Conservation (phyloP, 306 rosid genomes). For the Biancaea sappan region DNA sequence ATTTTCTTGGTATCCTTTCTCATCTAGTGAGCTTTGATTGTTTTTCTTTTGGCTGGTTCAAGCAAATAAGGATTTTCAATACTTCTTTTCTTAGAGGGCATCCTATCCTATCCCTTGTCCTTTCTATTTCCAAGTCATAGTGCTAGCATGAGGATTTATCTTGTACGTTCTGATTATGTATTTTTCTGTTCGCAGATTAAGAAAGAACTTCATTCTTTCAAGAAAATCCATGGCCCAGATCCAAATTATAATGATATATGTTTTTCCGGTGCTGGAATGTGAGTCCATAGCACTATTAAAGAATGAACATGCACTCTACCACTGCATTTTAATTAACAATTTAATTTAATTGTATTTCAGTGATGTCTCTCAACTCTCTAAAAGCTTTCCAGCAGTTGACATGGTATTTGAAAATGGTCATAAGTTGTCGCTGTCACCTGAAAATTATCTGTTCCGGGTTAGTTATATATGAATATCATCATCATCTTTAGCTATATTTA, state of each 20-base stretch:
- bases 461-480: constrained; percentile 29
- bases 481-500: constrained; percentile 28
- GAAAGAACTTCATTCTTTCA: constrained; percentile 69
- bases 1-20: neutral
- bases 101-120: neutral
- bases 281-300: constrained; percentile 32
- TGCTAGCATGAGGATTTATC: constrained; percentile 6
- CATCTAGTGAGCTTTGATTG: neutral
- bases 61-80: constrained; percentile 16
- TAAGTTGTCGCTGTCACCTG: constrained; percentile 80
- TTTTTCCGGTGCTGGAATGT: constrained; percentile 90
- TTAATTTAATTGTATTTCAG: constrained; percentile 51
- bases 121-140: constrained; percentile 15
- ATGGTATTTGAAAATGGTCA: constrained; percentile 83
- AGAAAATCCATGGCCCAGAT: constrained; percentile 81
- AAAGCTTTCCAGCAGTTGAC: constrained; percentile 81
- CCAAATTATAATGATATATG: constrained; percentile 86
- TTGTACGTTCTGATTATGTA: constrained; percentile 17
- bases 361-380: constrained; percentile 61
- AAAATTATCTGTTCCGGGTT: constrained; percentile 90
- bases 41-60: constrained; percentile 12
- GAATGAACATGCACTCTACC: constrained; percentile 5
- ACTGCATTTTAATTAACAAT: constrained; percentile 34
- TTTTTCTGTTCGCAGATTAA: constrained; percentile 55
- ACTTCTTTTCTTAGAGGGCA: constrained; percentile 19